Base-by-base conservation (phyloP, 345 rosid genomes). In the Pugionium dolabratum region DNA sequence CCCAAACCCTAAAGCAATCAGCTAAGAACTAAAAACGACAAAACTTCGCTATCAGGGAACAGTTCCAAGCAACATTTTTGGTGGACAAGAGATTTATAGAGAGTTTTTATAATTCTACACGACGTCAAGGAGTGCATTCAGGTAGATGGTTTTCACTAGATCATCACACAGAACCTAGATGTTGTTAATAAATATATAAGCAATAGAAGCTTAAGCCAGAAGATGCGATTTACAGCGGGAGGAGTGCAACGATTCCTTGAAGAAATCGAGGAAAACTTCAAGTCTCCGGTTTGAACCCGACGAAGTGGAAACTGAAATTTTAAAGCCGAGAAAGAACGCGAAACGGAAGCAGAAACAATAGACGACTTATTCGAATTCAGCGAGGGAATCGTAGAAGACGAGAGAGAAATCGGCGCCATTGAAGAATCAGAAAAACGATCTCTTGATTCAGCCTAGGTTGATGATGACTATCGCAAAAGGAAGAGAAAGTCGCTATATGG, bases 231-330 rank as follows among this genome's bases (percentile, higher is more conserved):
- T 74, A 74, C 77, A 60, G 59, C 7, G 32, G 2, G 33, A 60
- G 77, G 77, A 67, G 51, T 60, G 57, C 6, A 52, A 39, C 69
- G 77, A 46, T 37, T 54, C 25, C 10, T 31, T 73, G 73, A 73
- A 37, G 73, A 60, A 3, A 54, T 56, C 4, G 62, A 60, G 4
- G 64, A 9, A 4, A 67, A 54, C 64, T 61, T 67, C 2, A 41
- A 54, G 9, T 73, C 59, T 60, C 77, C 69, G 44, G 54, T 59
- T 58, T 36, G 67, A 59, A 66, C 4, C 39, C 77, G 72, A 39
- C 62, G 72, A 60, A 39, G 52, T 4, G 67, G 72, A 11, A 73
- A 60, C 28, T 60, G 72, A 47, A 54, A 27, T 32, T 67, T 60
- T 0, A 66, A 64, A 40, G 68, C n/a, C 2, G 63, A 54, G 53